A percentile compares a stretch with the other conserved stretches of the same genome.
These are phyloP conservation scores for Rhododendron henanense DNA, from an alignment of 148 eudicot species.

Conservation along the genomic window DNA sequence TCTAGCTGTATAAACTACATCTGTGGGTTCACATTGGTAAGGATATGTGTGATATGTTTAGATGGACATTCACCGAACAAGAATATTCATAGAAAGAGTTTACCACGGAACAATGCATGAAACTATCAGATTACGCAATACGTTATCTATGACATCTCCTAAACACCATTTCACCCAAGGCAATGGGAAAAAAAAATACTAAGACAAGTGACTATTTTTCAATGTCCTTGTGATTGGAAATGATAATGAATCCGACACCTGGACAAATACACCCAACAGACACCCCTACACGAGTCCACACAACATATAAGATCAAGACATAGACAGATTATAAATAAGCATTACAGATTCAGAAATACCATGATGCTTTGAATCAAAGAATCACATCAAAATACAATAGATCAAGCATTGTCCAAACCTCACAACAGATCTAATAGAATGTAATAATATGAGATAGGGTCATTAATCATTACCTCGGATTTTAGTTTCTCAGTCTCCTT, in stretches of 20 bases:
- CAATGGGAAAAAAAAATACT: background rate
- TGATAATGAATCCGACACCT: background rate
- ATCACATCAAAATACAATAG: background rate
- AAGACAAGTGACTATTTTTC: background rate
- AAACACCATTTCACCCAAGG: too few species aligned
- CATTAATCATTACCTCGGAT: constrained; percentile 42
- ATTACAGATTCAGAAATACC: background rate
- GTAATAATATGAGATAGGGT: background rate
- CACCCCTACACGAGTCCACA: background rate
- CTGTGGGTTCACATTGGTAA: background rate
- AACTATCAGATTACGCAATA: background rate
- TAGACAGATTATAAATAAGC: background rate
- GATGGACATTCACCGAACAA: background rate
- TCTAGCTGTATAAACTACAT: background rate
- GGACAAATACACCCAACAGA: background rate
- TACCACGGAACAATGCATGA: background rate
- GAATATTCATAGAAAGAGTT: background rate
- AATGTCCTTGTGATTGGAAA: background rate
- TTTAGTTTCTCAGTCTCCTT: constrained; percentile 63
- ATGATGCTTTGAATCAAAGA: background rate
- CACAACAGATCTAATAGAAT: background rate
- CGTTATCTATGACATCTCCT: background rate
- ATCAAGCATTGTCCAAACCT: background rate
- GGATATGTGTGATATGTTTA: background rate
- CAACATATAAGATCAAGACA: background rate